Percentiles rank a stretch among this genome's conserved stretches.
These are phyloP conservation scores for Saccharum spontaneum DNA, from an alignment of 176 grass and related monocot species.

Conservation along the genomic window DNA sequence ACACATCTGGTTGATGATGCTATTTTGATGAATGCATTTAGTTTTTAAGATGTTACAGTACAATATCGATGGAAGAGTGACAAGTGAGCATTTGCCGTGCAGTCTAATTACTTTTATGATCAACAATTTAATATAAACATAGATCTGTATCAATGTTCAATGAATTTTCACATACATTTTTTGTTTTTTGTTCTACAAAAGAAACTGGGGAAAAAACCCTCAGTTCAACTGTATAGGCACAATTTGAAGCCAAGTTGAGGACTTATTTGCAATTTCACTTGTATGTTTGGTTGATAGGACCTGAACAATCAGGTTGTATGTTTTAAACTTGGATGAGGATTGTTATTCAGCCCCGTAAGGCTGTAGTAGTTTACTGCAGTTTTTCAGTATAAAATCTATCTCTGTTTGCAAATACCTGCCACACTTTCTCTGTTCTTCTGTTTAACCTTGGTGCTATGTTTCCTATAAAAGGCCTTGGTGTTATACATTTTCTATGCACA, in stretches of 20 bases:
- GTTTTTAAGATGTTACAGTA: not conserved
- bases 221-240: not conserved
- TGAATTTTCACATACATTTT: not conserved
- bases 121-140: not conserved
- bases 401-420: not conserved
- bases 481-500: not conserved
- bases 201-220: not conserved
- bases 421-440: not conserved
- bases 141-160: not conserved
- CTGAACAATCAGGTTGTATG: not conserved
- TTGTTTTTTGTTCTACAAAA: not conserved
- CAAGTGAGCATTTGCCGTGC: not conserved
- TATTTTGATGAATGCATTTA: not conserved
- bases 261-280: not conserved
- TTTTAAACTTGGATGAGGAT: not conserved
- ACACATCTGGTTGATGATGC: not conserved
- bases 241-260: not conserved
- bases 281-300: not conserved
- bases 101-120: not conserved
- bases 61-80: not conserved
- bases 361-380: not conserved
- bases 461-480: not conserved
- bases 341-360: not conserved
- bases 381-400: not conserved
- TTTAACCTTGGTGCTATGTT: slow-evolving; percentile 8